Evolutionary conservation across 768 basidiomycete species (phyloP).

Genomic region (Polyporus arcularius): DNA sequence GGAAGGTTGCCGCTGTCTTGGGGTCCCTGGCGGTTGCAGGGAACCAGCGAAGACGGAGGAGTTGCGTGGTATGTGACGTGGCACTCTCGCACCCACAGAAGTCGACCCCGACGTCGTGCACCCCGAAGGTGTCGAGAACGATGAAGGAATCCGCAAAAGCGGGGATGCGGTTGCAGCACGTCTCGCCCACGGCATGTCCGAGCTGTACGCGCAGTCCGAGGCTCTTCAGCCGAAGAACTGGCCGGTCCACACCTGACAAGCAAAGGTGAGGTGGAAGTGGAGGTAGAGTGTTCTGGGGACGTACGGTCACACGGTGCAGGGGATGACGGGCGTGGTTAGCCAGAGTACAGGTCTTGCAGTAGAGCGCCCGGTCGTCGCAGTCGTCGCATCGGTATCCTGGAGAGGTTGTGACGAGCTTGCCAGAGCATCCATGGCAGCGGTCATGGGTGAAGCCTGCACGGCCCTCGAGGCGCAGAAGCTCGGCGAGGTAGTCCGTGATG

Average conservation of each 20-base stretch:
- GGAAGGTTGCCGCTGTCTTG: constrained; percentile 32
- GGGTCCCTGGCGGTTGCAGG: constrained; percentile 34
- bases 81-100: constrained; percentile 28
- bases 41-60: constrained; percentile 33
- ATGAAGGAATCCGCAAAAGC: constrained; percentile 11
- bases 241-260: background rate
- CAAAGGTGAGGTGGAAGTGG: too few relatives aligned
- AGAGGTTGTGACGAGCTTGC: too few relatives aligned
- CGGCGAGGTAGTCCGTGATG: background rate
- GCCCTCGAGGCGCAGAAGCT: constrained; percentile 8
- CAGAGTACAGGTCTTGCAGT: background rate
- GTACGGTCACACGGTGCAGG: constrained; percentile 11
- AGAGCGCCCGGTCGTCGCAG: background rate
- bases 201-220: constrained; percentile 30
- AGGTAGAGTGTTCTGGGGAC: too few relatives aligned
- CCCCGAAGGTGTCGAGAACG: constrained; percentile 27
- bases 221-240: background rate
- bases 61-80: constrained; percentile 14
- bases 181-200: constrained; percentile 20
- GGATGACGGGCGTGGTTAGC: constrained; percentile 9
- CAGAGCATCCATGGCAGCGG: background rate
- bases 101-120: constrained; percentile 25
- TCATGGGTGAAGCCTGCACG: background rate
- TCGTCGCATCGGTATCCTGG: background rate
- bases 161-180: constrained; percentile 9